Percentiles rank a stretch among this genome's conserved stretches.
Conservation (phyloP, 23 red algal genomes). For the Pyropia yezoensis region DNA sequence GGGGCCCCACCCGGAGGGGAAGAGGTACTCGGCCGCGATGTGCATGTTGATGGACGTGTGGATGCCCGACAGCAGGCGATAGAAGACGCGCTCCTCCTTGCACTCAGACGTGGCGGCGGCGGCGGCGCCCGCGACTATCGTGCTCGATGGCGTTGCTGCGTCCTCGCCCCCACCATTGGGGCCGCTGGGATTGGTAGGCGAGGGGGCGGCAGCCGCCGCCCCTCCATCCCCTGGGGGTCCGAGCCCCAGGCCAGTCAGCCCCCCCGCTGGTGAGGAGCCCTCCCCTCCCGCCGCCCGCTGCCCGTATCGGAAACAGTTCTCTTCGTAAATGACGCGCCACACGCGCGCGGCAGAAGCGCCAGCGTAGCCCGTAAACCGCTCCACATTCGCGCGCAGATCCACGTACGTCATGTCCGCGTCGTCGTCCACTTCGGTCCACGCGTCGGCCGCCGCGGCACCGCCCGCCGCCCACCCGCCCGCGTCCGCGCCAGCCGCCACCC, state of each 20-base stretch:
- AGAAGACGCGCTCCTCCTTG: constrained; percentile 89
- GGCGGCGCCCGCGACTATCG: constrained; percentile 22
- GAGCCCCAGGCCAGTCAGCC: not conserved
- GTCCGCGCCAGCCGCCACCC: constrained; percentile 25
- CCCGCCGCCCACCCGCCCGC: constrained; percentile 19
- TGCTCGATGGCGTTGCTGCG: constrained; percentile 24
- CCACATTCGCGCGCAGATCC: constrained; percentile 76
- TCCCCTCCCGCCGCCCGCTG: not conserved
- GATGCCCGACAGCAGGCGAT: constrained; percentile 72
- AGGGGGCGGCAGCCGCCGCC: not conserved
- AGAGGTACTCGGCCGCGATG: constrained; percentile 71
- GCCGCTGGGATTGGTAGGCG: not conserved
- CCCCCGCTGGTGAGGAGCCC: not conserved
- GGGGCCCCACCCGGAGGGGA: constrained; percentile 42
- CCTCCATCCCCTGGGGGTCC: not conserved
- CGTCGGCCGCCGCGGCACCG: constrained; percentile 47
- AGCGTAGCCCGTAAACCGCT: constrained; percentile 88
- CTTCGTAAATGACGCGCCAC: constrained; percentile 88
- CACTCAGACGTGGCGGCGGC: constrained; percentile 47
- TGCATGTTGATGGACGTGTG: constrained; percentile 96
- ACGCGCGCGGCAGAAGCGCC: constrained; percentile 47
- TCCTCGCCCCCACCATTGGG: constrained; percentile 31
- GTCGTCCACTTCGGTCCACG: constrained; percentile 77
- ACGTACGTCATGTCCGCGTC: constrained; percentile 59
- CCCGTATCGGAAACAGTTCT: constrained; percentile 83